Percentiles rank a stretch among this genome's conserved stretches.
Evolutionary conservation across 2,329 filamentous ascomycete genomes (phyloP).

Genomic region (Arthrinium phaeospermum): DNA sequence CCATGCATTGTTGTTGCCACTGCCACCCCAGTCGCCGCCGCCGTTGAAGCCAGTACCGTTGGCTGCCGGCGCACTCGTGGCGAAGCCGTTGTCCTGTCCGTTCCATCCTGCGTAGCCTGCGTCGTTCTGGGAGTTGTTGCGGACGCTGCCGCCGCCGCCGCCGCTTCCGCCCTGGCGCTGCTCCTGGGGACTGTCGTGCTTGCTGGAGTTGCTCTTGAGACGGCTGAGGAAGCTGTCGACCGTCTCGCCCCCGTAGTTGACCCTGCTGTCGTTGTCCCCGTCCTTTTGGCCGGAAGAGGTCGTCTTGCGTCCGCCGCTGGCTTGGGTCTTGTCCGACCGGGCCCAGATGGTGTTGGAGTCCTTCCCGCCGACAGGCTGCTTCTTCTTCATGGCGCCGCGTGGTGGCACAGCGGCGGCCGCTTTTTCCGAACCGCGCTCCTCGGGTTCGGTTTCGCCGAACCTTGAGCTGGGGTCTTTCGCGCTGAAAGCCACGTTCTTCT

Average conservation of each 20-base stretch:
- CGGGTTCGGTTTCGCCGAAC: background rate
- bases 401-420: background rate
- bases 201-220: background rate
- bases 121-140: background rate
- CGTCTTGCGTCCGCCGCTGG: background rate
- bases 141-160: background rate
- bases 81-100: slow-evolving; percentile 4
- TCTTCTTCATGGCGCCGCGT: background rate
- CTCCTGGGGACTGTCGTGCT: background rate
- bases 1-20: slow-evolving; percentile 13
- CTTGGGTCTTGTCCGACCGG: background rate
- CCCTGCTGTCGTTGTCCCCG: slow-evolving; percentile 1
- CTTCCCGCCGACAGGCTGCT: background rate
- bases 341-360: background rate
- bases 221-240: slow-evolving; percentile 8
- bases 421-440: background rate
- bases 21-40: background rate
- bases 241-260: slow-evolving; percentile 3
- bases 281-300: slow-evolving; percentile 5
- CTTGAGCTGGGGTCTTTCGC: background rate
- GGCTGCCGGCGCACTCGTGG: background rate
- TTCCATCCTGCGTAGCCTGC: background rate
- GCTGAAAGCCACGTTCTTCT: slow-evolving; percentile 10
- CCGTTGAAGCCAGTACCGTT: background rate
- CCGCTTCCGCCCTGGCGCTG: background rate